phyloP scores from a whole-genome alignment of 83 land plant genomes.

The Thuja plicata region DNA sequence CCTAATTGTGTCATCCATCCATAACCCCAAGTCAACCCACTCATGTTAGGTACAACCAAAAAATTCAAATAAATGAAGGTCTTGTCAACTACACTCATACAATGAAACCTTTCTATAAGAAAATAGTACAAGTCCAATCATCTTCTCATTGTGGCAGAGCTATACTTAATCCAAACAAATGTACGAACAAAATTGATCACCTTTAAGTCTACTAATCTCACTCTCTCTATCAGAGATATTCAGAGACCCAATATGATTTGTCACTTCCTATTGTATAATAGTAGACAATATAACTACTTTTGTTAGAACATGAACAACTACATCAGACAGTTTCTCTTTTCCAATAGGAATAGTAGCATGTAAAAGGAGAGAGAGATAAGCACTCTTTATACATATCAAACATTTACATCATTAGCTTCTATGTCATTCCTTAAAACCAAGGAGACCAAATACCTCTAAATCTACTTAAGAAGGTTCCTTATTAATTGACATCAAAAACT shows the following conservation, averaged over 20 bases:
- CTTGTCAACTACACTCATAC: not conserved
- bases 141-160: not conserved
- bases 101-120: not conserved
- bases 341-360: constrained; percentile 78
- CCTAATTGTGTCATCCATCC: not conserved
- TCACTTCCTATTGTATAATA: not conserved
- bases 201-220: not conserved
- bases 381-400: not conserved
- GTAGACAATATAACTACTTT: constrained; percentile 24
- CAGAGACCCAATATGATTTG: not conserved
- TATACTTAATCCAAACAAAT: not conserved
- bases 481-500: constrained; percentile 74
- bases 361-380: constrained; percentile 2
- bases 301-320: constrained; percentile 69
- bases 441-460: constrained; percentile 54
- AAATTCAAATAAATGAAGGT: not conserved
- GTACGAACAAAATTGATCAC: not conserved
- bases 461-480: constrained; percentile 75
- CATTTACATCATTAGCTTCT: not conserved
- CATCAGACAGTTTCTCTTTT: constrained; percentile 83
- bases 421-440: not conserved
- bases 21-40: not conserved
- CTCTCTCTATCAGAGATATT: not conserved
- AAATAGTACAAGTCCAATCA: not conserved
- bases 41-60: not conserved